Conservation (phyloP, 352 stramenopile species). For the Globisporangium cylindrosporum region DNA sequence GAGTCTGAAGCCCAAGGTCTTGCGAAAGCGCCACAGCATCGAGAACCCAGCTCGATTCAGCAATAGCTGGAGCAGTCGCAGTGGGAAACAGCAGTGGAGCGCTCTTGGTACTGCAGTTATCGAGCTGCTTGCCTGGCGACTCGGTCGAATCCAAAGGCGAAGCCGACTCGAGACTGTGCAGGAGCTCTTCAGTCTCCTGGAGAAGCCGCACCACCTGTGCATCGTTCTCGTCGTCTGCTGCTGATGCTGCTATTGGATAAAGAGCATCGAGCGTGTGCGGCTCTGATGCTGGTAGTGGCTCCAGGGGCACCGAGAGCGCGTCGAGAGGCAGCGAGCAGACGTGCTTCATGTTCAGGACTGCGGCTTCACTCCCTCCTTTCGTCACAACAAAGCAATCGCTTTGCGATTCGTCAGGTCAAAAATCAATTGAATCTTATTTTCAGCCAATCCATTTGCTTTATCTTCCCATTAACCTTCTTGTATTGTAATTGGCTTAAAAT, state of each 20-base stretch:
- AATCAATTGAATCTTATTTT: background rate
- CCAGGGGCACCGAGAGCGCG: background rate
- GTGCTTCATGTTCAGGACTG: background rate
- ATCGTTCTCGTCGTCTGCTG: background rate
- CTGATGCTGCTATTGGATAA: background rate
- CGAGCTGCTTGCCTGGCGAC: background rate
- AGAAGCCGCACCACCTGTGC: background rate
- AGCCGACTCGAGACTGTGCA: background rate
- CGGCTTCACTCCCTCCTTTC: too few relatives aligned
- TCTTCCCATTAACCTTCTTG: background rate
- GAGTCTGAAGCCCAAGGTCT: background rate
- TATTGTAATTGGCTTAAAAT: background rate
- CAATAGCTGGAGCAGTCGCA: background rate
- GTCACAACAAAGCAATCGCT: too few relatives aligned
- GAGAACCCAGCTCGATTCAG: background rate
- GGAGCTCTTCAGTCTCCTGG: background rate
- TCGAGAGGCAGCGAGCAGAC: background rate
- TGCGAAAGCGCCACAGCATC: background rate
- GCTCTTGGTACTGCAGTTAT: background rate
- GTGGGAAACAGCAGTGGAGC: background rate
- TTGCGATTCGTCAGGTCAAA: too few relatives aligned
- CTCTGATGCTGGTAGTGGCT: background rate
- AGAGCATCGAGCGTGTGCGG: background rate
- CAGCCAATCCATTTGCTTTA: background rate
- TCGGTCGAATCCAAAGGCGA: background rate